Base-by-base conservation (phyloP, 306 rosid species). In the Oxytropis ochrocephala region DNA sequence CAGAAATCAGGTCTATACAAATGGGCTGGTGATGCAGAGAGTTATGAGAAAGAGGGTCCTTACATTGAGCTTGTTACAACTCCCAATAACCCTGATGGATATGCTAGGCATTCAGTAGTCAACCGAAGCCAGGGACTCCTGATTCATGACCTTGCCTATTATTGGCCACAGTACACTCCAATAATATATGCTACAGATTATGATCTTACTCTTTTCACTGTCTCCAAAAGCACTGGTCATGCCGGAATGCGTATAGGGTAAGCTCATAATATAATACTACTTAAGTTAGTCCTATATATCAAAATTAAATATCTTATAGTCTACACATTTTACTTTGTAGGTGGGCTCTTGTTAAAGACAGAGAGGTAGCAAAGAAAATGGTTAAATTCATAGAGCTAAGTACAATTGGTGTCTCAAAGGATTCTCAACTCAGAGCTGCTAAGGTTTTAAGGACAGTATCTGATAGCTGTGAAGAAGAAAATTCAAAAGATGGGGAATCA, bases 81-180 rank as follows among this genome's bases (percentile, higher is more conserved):
- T 43, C 99, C 99, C 2, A 94, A 89, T 77, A 94, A 94, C 79
- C 99, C 99, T 1, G 99, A 94, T 69, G 99, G 99, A n/a, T 47
- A 29, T 44, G 21, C 48, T 36, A 81, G 97, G 81, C 39, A 66
- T 6, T 50, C 97, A 1, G 67, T 79, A 48, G 89, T 91, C 5
- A 89, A 94, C 52, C 52, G 75, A 47, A 85, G 39, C 6, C 85
- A 82, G 6, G 97, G 99, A 3, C 44, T 72, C 33, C 33, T 87
- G 75, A 57, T 94, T 38, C 92, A 91, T 27, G 97, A 94, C 57
- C 87, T 89, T 17, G 99, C 97, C 29, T 94, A 91, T 80, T 94
- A 91, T 33, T 94, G 99, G 99, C 99, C 96, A 0, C 99, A 91
- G 2, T 94, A 94, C 77, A 94, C 99, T 11, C 96, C 99, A 5